Percentiles rank a stretch among this genome's conserved stretches.
Conservation (phyloP, 495 filamentous ascomycete genomes). For the Aspergillus diversus region DNA sequence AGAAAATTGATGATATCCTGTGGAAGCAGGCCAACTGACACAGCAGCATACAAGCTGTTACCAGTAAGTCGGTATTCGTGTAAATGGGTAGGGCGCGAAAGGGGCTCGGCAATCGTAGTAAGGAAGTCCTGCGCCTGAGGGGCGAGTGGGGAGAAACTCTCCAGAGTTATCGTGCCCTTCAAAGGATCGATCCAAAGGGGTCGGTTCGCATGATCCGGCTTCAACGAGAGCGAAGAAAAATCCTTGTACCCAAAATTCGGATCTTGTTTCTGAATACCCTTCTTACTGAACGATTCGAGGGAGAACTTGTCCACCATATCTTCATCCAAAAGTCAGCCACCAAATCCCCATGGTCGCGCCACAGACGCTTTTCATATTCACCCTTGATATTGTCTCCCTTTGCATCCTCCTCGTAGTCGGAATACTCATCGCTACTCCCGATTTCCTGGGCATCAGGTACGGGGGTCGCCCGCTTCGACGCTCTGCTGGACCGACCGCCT, state of each 20-base stretch:
- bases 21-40: conserved; percentile 85
- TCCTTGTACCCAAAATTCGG: conserved; percentile 70
- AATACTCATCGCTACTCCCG: conserved; percentile 71
- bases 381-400: conserved; percentile 50
- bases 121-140: conserved; percentile 90
- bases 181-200: conserved; percentile 90
- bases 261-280: conserved; percentile 47
- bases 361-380: conserved; percentile 32
- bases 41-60: conserved; percentile 92
- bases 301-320: conserved; percentile 71
- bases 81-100: conserved; percentile 82
- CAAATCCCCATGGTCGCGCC: too few relatives aligned
- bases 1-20: conserved; percentile 88
- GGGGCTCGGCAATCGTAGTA: conserved; percentile 91
- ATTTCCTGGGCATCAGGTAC: conserved; percentile 67
- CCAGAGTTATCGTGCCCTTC: conserved; percentile 86
- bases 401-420: conserved; percentile 59
- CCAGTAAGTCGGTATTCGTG: conserved; percentile 93
- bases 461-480: conserved; percentile 68
- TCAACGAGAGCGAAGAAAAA: conserved; percentile 78
- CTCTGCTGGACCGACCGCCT: conserved; percentile 60
- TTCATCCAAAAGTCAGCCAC: conserved; percentile 35
- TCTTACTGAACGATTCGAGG: conserved; percentile 54
- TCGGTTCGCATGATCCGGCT: conserved; percentile 83
- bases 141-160: conserved; percentile 88